Evolutionary conservation across 1,284 basidiomycete species (phyloP), one percentile per base, ranked within the genome.

Genomic region (Inonotus hispidus): DNA sequence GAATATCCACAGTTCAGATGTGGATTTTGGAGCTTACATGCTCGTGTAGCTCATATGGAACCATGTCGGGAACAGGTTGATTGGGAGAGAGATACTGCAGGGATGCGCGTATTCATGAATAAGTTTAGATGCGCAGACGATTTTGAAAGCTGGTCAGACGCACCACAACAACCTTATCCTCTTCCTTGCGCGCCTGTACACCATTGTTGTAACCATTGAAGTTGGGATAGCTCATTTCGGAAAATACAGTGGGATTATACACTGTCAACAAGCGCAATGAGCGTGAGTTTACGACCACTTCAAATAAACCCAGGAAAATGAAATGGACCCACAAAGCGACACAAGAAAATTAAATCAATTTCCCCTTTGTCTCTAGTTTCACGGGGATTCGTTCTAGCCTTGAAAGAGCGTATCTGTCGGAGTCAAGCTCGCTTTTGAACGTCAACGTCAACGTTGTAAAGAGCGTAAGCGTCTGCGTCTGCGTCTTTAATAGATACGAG

Each of bases 41-140:
- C 62, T 68, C 66, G 39, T 66, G 69, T 54, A 78, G 57, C 59
- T 77, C 76, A 41, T 70, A 68, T 5, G 77, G 77, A 35, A 77
- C 63, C 19, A 67, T 59, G 25, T 62, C 63, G 2, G 69, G 67
- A 1, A 72, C 68, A 11, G 65, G 66, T 47, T 72, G 72, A 16
- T 62, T 64, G 19, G 60, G 68, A n/a, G 70, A 71, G 23, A 79
- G 59, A 64, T 75, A 71, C 74, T 77, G 54, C 23, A 43, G 50
- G 14, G 60, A 41, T 21, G 16, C 11, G 14, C 8, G n/a, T 16
- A 53, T 10, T 35, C 5, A 53, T 25, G 5, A 25, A 1, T n/a
- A 39, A 27, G 56, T 32, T 13, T n/a, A 27, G 3, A 19, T 29
- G 23, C 14, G 2, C 16, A 35, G 21, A 32, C 21, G 38, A 41